Evolutionary conservation across 768 basidiomycete genomes (phyloP), one percentile per base, ranked within the genome.

Genomic region (Pilatotrama ljubarskyi): DNA sequence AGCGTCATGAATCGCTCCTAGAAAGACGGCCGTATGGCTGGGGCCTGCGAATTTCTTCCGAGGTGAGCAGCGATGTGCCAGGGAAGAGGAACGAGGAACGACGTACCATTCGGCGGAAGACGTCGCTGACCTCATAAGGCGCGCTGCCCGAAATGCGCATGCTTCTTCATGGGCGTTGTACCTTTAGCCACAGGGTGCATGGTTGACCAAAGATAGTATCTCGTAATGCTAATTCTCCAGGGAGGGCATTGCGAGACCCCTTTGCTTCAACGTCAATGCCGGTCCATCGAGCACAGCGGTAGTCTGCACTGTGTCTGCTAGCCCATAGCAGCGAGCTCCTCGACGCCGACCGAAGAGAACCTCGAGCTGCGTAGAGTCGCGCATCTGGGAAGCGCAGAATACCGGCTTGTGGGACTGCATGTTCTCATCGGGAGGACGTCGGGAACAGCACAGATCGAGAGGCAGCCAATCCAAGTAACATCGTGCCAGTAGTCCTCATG

Each of bases 391-490:
- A 36, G 35, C 44, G 5, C 20, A 40, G 47, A 50, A 57, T 24
- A 37, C n/a, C 25, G 10, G 26, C 40, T 7, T 24, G 24, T 15
- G 38, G 26, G 47, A 26, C 40, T 5, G 25, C 17, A n/a, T 32
- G 29, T 50, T 61, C 59, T 41, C 59, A 61, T 50, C 59, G 59
- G 59, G 41, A 37, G n/a, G 40, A 55, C 32, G 59, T 61, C 59
- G 59, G 59, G 35, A 18, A 15, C 40, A 38, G 59, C 20, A 29
- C 40, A 36, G 32, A 43, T 32, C 9, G 41, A 24, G 15, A 41
- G 29, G 36, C 35, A 47, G 60, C 55, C 49, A 32, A 37, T 36
- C 32, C 35, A 37, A 55, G 60, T 7, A 38, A 47, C 25, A 26
- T 5, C 15, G 47, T 11, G 29, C 29, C 29, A 32, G 24, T 9